Conservation (phyloP, 164 flowering plant genomes). For the Taxillus chinensis region DNA sequence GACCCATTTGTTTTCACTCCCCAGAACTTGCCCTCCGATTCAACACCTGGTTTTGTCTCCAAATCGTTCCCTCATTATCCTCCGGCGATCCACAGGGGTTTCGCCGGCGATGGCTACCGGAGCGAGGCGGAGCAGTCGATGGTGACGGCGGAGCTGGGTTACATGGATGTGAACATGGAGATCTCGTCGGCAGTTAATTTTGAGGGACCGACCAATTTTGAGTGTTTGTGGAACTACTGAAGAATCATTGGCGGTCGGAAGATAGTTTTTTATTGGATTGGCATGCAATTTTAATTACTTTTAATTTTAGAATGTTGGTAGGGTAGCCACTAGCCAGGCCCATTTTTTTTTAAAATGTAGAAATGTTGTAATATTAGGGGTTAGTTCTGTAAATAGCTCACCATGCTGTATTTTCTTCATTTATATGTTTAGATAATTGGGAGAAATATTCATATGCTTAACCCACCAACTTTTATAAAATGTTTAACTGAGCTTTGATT, state of each 20-base stretch:
- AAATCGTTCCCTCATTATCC: conserved; percentile 13
- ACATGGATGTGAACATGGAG: conserved; percentile 35
- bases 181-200: conserved; percentile 26
- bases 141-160: conserved; percentile 36
- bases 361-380: too few relatives aligned
- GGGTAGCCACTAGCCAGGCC: too few relatives aligned
- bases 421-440: too few relatives aligned
- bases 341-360: too few relatives aligned
- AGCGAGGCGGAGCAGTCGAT: conserved; percentile 39
- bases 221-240: conserved; percentile 36
- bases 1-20: conserved; percentile 8
- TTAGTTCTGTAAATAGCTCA: too few relatives aligned
- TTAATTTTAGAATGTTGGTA: too few relatives aligned
- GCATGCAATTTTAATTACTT: too few relatives aligned
- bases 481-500: too few relatives aligned
- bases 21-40: conserved; percentile 7
- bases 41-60: conserved; percentile 12
- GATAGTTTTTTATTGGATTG: too few relatives aligned
- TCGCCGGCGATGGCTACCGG: conserved; percentile 8
- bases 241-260: background rate
- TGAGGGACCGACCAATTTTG: conserved; percentile 25
- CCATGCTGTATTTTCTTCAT: too few relatives aligned
- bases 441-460: too few relatives aligned
- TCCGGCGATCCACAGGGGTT: conserved; percentile 16
- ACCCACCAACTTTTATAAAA: too few relatives aligned